A percentile compares a stretch with the other conserved stretches of the same genome.
These are phyloP conservation scores for Maudiozyma barnettii DNA, from an alignment of 805 yeast genomes.

Conservation along the genomic window DNA sequence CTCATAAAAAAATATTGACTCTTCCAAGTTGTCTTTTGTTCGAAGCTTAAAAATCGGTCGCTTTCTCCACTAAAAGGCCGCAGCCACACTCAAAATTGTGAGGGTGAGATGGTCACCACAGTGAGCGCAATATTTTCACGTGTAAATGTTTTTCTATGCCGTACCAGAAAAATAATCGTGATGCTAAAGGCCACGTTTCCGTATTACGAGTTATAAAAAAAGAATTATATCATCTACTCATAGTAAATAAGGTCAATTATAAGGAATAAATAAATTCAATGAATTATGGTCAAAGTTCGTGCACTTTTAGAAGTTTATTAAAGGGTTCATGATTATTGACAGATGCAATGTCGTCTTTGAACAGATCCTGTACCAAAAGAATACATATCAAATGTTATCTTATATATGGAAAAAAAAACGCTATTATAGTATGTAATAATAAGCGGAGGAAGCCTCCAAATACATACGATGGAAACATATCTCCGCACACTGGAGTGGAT, in stretches of 20 bases:
- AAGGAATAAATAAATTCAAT: neutral
- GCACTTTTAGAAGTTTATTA: neutral
- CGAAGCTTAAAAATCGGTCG: too few species aligned
- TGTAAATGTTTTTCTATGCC: neutral
- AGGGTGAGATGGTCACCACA: neutral
- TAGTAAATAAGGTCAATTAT: neutral
- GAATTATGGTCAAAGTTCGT: neutral
- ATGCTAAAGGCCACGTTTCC: neutral
- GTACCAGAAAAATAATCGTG: neutral
- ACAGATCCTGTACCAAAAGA: neutral
- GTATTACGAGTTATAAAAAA: neutral
- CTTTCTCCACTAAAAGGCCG: neutral
- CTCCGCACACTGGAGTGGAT: neutral
- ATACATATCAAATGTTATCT: too few species aligned
- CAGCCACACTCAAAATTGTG: neutral
- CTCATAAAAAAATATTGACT: neutral
- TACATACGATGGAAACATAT: neutral
- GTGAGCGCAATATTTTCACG: constrained; percentile 2
- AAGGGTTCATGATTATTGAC: neutral
- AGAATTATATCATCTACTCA: neutral
- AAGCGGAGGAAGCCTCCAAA: neutral
- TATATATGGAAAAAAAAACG: neutral
- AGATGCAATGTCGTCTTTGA: neutral
- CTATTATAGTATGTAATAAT: neutral
- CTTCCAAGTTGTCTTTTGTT: neutral